Conservation (phyloP, 768 basidiomycete species). For the Dioszegia crocea region DNA sequence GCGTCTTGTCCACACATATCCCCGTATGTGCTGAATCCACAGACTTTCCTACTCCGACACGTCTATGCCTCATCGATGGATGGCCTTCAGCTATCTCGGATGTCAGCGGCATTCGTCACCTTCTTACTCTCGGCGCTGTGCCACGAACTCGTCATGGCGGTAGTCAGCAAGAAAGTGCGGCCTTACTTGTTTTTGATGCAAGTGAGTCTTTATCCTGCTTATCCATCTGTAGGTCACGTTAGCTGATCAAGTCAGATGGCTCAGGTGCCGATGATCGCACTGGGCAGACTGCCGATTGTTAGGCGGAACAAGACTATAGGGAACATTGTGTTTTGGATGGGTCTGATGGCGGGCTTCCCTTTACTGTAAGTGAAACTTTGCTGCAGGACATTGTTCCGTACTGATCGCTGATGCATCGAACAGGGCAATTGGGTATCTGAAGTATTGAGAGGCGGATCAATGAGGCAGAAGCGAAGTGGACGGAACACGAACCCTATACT, state of each 20-base stretch:
- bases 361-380: conserved; percentile 57
- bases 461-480: background rate
- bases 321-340: conserved; percentile 83
- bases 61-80: conserved; percentile 87
- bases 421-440: conserved; percentile 17
- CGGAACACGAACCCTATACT: too few relatives aligned
- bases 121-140: conserved; percentile 84
- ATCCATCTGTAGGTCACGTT: background rate
- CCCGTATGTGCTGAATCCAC: background rate
- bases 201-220: conserved; percentile 49
- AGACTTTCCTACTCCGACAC: conserved; percentile 71
- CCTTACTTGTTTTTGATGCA: conserved; percentile 80
- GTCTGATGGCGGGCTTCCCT: conserved; percentile 79
- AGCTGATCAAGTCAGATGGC: conserved; percentile 57
- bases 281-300: conserved; percentile 71
- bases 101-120: conserved; percentile 83
- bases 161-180: conserved; percentile 88
- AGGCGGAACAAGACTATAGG: conserved; percentile 71
- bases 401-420: background rate
- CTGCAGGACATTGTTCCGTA: background rate
- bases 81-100: conserved; percentile 68
- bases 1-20: conserved; percentile 51
- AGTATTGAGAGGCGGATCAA: background rate
- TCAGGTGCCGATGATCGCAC: conserved; percentile 83
- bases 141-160: conserved; percentile 93